These are phyloP conservation scores for Patellifolia procumbens DNA, from an alignment of 179 eudicot species.

Conservation along the genomic window DNA sequence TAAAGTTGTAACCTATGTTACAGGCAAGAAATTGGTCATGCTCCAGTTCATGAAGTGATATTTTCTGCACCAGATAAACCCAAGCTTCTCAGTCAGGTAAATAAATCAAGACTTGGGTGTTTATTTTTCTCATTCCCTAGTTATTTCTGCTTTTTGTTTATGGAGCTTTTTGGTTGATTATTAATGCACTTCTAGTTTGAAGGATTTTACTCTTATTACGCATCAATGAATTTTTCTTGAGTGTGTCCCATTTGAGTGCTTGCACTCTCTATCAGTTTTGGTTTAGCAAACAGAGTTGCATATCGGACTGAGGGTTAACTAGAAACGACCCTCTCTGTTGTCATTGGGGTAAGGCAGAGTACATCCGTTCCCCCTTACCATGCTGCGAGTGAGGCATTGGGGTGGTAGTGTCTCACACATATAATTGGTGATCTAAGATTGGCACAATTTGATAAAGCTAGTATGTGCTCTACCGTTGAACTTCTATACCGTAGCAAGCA, in stretches of 20 bases:
- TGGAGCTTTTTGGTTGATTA: neutral
- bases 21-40: slow-evolving; percentile 55
- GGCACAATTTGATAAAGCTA: neutral
- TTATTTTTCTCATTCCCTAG: neutral
- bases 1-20: slow-evolving; percentile 24
- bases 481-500: too few relatives aligned
- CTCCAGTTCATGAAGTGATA: slow-evolving; percentile 77
- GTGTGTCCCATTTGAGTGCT: neutral
- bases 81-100: slow-evolving; percentile 95
- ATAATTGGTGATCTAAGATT: neutral
- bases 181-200: neutral
- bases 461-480: neutral
- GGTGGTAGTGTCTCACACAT: too few relatives aligned
- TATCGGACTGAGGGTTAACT: neutral
- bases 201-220: neutral
- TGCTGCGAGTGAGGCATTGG: neutral
- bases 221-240: neutral
- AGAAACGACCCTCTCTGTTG: neutral
- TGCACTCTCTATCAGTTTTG: neutral
- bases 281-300: too few relatives aligned
- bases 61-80: slow-evolving; percentile 92
- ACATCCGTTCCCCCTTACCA: neutral
- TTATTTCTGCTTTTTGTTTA: neutral
- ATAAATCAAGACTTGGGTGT: neutral
- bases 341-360: neutral